Evolutionary conservation across 169 alveolate species (phyloP).

Genomic region (Eimeria praecox): DNA sequence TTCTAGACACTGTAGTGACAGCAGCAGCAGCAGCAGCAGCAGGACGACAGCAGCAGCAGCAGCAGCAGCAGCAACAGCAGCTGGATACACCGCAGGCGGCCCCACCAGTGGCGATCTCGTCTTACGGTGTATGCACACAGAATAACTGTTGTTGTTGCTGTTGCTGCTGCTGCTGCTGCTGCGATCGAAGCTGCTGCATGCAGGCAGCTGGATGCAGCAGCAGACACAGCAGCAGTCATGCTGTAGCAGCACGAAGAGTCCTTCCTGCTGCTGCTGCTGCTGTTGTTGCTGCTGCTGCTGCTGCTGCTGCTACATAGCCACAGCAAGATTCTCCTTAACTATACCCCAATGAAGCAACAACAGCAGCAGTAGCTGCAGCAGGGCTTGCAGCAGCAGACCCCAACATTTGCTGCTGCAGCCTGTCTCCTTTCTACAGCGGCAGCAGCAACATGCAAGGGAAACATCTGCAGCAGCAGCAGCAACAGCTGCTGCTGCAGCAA

Average conservation of each 20-base stretch:
- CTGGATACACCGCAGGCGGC: background rate
- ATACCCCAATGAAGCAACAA: slow-evolving; percentile 44
- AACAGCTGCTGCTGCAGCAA: background rate
- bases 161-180: slow-evolving; percentile 20
- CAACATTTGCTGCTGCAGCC: slow-evolving; percentile 7
- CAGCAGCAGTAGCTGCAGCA: slow-evolving; percentile 28
- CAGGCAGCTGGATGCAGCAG: slow-evolving; percentile 29
- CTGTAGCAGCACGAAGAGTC: slow-evolving; percentile 18
- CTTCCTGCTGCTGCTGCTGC: background rate
- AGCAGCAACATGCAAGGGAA: slow-evolving; percentile 13
- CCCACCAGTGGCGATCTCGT: background rate
- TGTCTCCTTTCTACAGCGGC: background rate
- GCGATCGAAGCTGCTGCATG: background rate
- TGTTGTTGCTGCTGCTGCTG: background rate
- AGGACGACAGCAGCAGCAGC: slow-evolving; percentile 3
- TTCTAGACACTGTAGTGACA: background rate
- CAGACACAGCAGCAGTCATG: background rate
- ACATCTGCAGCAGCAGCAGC: slow-evolving; percentile 40
- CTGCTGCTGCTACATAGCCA: background rate
- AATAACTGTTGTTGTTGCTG: background rate
- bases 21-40: slow-evolving; percentile 32
- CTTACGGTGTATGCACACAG: background rate
- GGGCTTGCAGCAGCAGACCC: background rate
- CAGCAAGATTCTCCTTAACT: background rate
- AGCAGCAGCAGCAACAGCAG: slow-evolving; percentile 20